Percentiles rank a stretch among this genome's conserved stretches.
These are phyloP conservation scores for Wickerhamiella allomyrinae DNA, from an alignment of 805 yeast genomes.

Conservation along the genomic window DNA sequence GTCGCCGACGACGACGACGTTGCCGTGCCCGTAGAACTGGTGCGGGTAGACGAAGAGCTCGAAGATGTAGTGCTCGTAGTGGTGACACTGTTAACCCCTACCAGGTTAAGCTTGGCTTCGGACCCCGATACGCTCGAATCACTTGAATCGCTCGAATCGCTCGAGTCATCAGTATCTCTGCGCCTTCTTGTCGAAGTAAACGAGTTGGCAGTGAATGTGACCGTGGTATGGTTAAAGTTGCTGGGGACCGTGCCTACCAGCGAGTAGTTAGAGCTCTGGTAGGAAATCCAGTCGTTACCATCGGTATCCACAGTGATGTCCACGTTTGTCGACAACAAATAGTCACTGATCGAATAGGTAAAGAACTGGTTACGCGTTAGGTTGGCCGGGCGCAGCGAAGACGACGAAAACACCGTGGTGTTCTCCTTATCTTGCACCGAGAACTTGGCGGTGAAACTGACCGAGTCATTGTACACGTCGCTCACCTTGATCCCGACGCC, in stretches of 20 bases:
- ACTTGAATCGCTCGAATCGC: constrained; percentile 23
- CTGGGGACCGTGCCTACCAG: constrained; percentile 51
- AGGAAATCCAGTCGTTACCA: constrained; percentile 48
- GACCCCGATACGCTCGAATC: constrained; percentile 6
- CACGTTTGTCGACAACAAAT: constrained; percentile 32
- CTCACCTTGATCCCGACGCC: constrained; percentile 31
- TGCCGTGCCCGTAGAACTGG: constrained; percentile 29
- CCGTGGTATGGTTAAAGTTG: constrained; percentile 28
- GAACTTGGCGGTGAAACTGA: constrained; percentile 18
- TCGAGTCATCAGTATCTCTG: constrained; percentile 9
- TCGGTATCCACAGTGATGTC: constrained; percentile 28
- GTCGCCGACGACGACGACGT: constrained; percentile 22
- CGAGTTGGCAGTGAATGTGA: constrained; percentile 37
- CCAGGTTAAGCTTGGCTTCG: constrained; percentile 12
- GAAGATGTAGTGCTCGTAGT: constrained; percentile 19
- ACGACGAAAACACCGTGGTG: constrained; percentile 30
- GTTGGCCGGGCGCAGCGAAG: constrained; percentile 40
- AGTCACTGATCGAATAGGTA: constrained; percentile 40
- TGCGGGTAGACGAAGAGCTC: constrained; percentile 19
- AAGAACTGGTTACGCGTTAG: constrained; percentile 54
- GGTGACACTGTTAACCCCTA: constrained; percentile 10
- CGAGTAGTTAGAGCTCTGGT: constrained; percentile 45
- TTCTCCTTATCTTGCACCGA: constrained; percentile 14
- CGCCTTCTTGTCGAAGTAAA: constrained; percentile 18
- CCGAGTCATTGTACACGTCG: constrained; percentile 24